Base-by-base conservation (phyloP, 208 protist species). In the Herpetomonas samuelpessoai region DNA sequence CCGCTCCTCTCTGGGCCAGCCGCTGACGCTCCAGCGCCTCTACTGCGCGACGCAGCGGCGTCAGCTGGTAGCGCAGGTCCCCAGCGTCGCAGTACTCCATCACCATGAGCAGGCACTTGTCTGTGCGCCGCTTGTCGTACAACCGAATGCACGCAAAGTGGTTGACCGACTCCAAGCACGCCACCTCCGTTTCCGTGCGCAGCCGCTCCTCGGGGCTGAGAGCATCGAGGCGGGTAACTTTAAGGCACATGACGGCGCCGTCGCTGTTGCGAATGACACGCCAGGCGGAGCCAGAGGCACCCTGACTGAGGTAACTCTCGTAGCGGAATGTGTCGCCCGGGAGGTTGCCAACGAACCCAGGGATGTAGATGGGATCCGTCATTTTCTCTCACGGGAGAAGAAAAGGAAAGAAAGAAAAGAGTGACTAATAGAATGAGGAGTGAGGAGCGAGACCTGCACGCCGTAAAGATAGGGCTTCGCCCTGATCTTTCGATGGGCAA, bases 61-160 rank as follows among this genome's bases (percentile, higher is more conserved):
- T 52, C 4, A 81, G 45, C 41, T 79, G 79, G 44, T 49, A 79
- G 16, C 46, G 44, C 7, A 86, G 50, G 55, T 78, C 74, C 19
- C 79, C 74, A 7, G 59, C 79, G 49, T 86, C 71, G 50, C 72
- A 76, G 66, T 74, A 82, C 70, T 82, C 74, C 65, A 81, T 78
- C 45, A 82, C 71, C 16, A 86, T 22, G 26, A 81, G 74, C 3
- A 81, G 45, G 24, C 65, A 38, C 10, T 28, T n/a, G 21, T 65
- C 54, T 14, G 64, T 71, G 18, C 65, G 53, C 31, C 74, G 59
- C 44, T 41, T 72, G 22, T 75, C 73, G 28, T 62, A 25, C 16
- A 81, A 47, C 4, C 60, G 39, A 27, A 86, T 66, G 46, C 64
- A 77, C 14, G 75, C 75, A 62, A 82, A 80, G 62, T 82, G 72